Evolutionary conservation across 106 monocot genomes (phyloP), one percentile per base, ranked within the genome.

Genomic region (Iris macrosiphon): DNA sequence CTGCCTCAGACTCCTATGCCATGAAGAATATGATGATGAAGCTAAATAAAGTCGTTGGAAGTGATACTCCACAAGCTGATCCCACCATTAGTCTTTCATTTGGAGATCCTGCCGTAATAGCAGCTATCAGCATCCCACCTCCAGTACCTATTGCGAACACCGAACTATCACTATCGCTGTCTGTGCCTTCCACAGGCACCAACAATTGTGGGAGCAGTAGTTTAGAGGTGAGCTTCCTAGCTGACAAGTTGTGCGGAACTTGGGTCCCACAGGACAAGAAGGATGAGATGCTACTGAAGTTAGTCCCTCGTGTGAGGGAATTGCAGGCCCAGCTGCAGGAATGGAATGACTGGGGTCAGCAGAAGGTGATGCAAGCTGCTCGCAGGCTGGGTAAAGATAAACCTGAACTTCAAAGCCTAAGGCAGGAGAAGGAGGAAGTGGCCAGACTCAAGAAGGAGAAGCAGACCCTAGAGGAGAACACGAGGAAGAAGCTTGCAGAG

Each of bases 291-390:
- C 43, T 79, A 49, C 58, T 79, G 21, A 76, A 65, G 43, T 59
- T 95, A 49, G 58, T 81, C 14, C 68, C 67, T 31, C 65, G 71
- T 55, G 63, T 60, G 17, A 63, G 50, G 26, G 82, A 85, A 37
- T 69, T 95, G 27, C 73, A 95, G 48, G 66, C 73, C 15, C 81
- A 82, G n/a, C 48, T 85, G 57, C 81, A 85, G 60, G 81, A 79
- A 57, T 95, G 88, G 80, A 75, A 54, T 2, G 94, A 85, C 7
- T 95, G 94, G 94, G 89, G 89, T 15, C 84, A 89, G 29, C 79
- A 89, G 28, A 95, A 89, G 73, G 72, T 95, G 24, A 85, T 85
- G 84, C 88, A 95, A 63, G 81, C 81, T 25, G 70, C 89, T 0
- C 73, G 69, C 25, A 77, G 94, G 43, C 41, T 95, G 50, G 66